These are phyloP conservation scores for Collybia nuda DNA, from an alignment of 768 basidiomycete species.

Conservation along the genomic window DNA sequence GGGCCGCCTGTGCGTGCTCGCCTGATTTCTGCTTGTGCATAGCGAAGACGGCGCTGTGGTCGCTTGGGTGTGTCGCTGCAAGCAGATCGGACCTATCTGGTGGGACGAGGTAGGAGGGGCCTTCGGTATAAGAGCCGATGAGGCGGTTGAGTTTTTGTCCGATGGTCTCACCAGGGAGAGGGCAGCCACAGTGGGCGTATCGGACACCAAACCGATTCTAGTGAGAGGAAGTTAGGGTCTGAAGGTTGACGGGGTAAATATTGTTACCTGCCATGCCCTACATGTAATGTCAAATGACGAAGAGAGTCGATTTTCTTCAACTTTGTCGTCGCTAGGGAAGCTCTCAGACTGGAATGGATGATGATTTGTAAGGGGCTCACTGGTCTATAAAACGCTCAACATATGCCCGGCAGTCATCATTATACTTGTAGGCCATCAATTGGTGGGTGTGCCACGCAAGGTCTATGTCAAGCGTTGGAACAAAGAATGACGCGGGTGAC, in stretches of 20 bases:
- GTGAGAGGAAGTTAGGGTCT: neutral
- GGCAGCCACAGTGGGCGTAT: conserved; percentile 59
- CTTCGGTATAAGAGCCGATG: conserved; percentile 9
- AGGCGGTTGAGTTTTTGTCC: conserved; percentile 36
- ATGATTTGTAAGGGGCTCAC: conserved; percentile 27
- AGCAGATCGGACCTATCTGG: conserved; percentile 31
- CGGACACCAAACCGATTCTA: conserved; percentile 42
- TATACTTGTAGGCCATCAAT: conserved; percentile 42
- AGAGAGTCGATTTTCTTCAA: conserved; percentile 21
- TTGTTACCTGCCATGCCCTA: conserved; percentile 21
- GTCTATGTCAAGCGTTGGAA: neutral
- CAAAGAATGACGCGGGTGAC: neutral
- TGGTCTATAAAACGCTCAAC: conserved; percentile 46
- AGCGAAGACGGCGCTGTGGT: conserved; percentile 12
- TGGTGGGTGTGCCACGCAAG: conserved; percentile 75
- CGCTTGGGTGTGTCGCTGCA: conserved; percentile 51
- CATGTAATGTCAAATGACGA: conserved; percentile 26
- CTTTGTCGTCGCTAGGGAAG: conserved; percentile 30
- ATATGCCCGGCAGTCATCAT: conserved; percentile 33
- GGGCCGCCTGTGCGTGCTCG: neutral
- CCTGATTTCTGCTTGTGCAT: neutral
- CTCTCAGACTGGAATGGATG: neutral
- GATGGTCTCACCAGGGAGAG: conserved; percentile 40
- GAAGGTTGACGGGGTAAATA: neutral
- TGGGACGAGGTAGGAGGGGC: conserved; percentile 28